These are phyloP conservation scores for Pseudogymnoascus sp. DNA, from an alignment of 2,329 filamentous ascomycete species.

Conservation along the genomic window DNA sequence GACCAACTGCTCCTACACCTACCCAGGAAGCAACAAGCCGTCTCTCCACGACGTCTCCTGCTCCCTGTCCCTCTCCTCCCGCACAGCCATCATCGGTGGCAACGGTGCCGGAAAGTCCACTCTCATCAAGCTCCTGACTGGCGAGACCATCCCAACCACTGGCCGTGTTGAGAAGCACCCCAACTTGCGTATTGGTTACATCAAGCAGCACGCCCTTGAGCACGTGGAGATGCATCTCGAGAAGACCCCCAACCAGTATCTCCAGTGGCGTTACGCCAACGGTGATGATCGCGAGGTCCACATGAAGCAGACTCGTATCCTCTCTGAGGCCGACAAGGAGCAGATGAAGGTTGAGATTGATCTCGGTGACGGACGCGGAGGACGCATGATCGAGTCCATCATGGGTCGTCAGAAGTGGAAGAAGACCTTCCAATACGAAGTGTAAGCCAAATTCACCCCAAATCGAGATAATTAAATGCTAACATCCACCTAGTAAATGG, in stretches of 20 bases:
- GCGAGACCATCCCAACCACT: constrained; percentile 74
- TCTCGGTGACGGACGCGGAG: constrained; percentile 72
- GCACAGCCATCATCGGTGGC: constrained; percentile 91
- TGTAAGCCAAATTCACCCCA: constrained; percentile 45
- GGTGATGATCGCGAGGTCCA: constrained; percentile 95
- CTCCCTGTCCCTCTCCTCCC: constrained; percentile 79
- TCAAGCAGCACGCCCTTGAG: constrained; percentile 98
- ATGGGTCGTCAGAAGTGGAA: constrained; percentile 98
- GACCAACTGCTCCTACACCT: constrained; percentile 86
- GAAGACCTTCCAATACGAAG: constrained; percentile 98
- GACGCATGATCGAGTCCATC: constrained; percentile 73
- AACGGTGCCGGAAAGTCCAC: constrained; percentile 99
- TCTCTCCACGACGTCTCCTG: constrained; percentile 86
- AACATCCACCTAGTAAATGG: constrained; percentile 68
- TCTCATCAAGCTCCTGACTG: constrained; percentile 93
- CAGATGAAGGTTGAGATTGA: constrained; percentile 93
- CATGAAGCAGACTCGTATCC: constrained; percentile 91
- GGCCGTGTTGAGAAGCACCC: constrained; percentile 97
- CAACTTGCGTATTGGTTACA: constrained; percentile 97
- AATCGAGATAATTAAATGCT: constrained; percentile 22
- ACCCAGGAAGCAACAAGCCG: constrained; percentile 81
- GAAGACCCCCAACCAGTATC: constrained; percentile 97
- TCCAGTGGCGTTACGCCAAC: constrained; percentile 97
- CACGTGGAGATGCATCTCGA: constrained; percentile 99
- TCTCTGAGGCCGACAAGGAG: constrained; percentile 75